Evolutionary conservation across 2,329 filamentous ascomycete genomes (phyloP).

Genomic region (Akanthomyces dipterigenus): DNA sequence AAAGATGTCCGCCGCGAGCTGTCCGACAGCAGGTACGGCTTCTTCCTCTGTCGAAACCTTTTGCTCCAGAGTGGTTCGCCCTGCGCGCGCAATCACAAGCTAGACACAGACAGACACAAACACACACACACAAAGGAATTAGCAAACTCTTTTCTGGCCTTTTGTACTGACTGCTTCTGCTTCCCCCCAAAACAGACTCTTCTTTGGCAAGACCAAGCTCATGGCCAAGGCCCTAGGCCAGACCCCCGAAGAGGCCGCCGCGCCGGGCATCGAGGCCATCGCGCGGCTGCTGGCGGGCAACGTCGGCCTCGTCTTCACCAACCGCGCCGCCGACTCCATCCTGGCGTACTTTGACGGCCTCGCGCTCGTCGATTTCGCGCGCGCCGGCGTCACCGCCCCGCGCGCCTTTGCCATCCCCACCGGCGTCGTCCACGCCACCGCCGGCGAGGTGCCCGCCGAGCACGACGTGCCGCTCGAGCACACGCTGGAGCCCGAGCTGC

Average conservation of each 20-base stretch:
- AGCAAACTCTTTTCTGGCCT: too few species aligned
- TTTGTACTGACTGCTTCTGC: too few species aligned
- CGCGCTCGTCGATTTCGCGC: constrained; percentile 78
- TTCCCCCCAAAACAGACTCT: constrained; percentile 46
- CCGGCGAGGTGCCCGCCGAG: constrained; percentile 70
- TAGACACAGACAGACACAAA: too few species aligned
- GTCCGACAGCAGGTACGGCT: constrained; percentile 67
- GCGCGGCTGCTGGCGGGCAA: constrained; percentile 66
- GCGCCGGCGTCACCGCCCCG: constrained; percentile 70
- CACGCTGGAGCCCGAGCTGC: constrained; percentile 82
- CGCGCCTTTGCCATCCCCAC: constrained; percentile 74
- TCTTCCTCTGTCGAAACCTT: too few species aligned
- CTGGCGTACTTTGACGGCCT: constrained; percentile 66
- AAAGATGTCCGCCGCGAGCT: constrained; percentile 85
- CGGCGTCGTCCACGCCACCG: constrained; percentile 74
- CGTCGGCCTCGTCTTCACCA: constrained; percentile 86
- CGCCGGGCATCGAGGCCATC: constrained; percentile 68
- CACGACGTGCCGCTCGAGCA: constrained; percentile 84
- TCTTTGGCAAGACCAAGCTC: constrained; percentile 99
- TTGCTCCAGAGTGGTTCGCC: too few species aligned
- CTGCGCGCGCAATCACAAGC: neutral
- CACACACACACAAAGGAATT: neutral
- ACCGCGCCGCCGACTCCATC: constrained; percentile 62
- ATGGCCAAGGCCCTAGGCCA: constrained; percentile 92
- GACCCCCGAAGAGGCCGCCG: constrained; percentile 69